Percentiles rank a stretch among this genome's conserved stretches.
Evolutionary conservation across 768 basidiomycete genomes (phyloP).

Genomic region (Boletus subparvulus): DNA sequence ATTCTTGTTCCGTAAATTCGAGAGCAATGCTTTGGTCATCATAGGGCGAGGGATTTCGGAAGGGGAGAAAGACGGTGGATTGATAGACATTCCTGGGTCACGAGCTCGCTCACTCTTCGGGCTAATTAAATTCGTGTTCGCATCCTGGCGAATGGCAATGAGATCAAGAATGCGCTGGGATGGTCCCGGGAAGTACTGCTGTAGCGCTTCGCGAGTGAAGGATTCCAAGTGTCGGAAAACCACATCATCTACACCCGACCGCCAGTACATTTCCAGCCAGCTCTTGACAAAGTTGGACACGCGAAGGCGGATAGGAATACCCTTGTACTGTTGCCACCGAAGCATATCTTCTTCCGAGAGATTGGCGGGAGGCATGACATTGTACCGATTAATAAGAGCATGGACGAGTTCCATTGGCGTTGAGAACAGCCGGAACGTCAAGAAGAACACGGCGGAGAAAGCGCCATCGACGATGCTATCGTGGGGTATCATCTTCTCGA

Average conservation of each 20-base stretch:
- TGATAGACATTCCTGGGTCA: slow-evolving; percentile 74
- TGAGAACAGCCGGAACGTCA: slow-evolving; percentile 92
- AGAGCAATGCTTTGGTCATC: slow-evolving; percentile 77
- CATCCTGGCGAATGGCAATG: slow-evolving; percentile 53
- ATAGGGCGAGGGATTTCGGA: slow-evolving; percentile 83
- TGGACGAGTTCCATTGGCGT: slow-evolving; percentile 74
- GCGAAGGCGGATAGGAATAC: slow-evolving; percentile 84
- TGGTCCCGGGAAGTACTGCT: slow-evolving; percentile 62
- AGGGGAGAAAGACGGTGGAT: slow-evolving; percentile 50
- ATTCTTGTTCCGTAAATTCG: slow-evolving; percentile 63
- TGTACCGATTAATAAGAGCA: slow-evolving; percentile 79
- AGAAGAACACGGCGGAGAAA: slow-evolving; percentile 88
- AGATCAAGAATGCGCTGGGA: slow-evolving; percentile 74
- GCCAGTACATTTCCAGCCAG: slow-evolving; percentile 94
- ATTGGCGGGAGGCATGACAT: slow-evolving; percentile 63
- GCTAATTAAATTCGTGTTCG: slow-evolving; percentile 48
- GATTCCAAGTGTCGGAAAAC: slow-evolving; percentile 56
- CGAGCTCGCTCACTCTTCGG: slow-evolving; percentile 64
- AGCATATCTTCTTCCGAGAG: slow-evolving; percentile 59
- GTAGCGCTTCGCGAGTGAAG: slow-evolving; percentile 63
- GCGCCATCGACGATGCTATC: slow-evolving; percentile 85
- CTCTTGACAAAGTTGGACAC: slow-evolving; percentile 91
- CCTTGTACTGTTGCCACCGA: slow-evolving; percentile 85
- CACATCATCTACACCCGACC: slow-evolving; percentile 65
- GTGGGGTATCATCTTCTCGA: slow-evolving; percentile 98